phyloP scores from a whole-genome alignment of 305 asterid species.

The Coffea humblotiana region DNA sequence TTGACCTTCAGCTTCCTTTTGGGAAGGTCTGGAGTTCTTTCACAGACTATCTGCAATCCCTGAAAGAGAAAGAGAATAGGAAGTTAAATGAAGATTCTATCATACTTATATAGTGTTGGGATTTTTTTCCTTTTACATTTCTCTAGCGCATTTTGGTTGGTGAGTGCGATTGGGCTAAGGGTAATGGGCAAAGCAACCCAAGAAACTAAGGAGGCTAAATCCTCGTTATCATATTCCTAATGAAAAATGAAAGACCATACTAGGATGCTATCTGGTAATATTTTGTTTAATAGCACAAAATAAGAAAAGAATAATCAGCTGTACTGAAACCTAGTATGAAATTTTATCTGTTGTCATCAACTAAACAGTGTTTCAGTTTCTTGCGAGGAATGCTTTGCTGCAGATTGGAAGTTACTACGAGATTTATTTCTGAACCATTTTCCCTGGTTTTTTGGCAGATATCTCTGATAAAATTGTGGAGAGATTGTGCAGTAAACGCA shows the following conservation, averaged over 20 bases:
- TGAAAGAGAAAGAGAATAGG: not conserved
- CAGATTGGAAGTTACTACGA: not conserved
- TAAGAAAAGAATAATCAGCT: not conserved
- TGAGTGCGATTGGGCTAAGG: not conserved
- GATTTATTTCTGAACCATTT: not conserved
- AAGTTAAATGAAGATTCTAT: not conserved
- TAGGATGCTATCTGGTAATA: not conserved
- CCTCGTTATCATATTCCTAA: not conserved
- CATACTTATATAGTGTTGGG: not conserved
- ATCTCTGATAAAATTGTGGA: slow-evolving; percentile 93
- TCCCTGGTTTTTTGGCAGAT: slow-evolving; percentile 45
- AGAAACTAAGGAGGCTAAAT: not conserved
- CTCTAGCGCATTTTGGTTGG: not conserved
- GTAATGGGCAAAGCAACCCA: not conserved
- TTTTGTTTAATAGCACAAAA: not conserved
- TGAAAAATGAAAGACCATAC: not conserved
- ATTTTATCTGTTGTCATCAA: not conserved
- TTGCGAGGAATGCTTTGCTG: not conserved
- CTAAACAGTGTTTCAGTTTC: not conserved
- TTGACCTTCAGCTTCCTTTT: not conserved
- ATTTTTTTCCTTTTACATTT: not conserved
- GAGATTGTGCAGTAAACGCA: slow-evolving; percentile 85
- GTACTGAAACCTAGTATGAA: not conserved
- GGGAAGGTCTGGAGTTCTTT: not conserved
- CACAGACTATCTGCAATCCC: not conserved